Evolutionary conservation across 1,139 yeast genomes (phyloP).

Genomic region (Scheffersomyces insectosa): DNA sequence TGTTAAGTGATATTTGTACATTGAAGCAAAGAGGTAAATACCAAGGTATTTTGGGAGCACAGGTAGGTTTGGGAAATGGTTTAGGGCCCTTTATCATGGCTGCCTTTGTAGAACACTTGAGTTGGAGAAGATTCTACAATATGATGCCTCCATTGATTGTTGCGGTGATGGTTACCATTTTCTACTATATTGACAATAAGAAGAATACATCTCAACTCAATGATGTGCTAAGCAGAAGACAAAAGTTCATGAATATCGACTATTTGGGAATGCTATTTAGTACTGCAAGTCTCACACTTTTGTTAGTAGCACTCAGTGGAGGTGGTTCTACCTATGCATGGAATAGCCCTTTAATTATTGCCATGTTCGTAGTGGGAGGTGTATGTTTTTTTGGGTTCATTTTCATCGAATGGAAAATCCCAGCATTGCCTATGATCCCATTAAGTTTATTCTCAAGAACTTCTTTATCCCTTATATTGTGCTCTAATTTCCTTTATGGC

Average conservation of each 20-base stretch:
- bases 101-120: conserved; percentile 13
- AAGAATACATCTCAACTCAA: conserved; percentile 13
- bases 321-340: conserved; percentile 23
- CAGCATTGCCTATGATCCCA: conserved; percentile 24
- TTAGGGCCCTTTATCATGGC: conserved; percentile 24
- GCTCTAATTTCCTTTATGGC: conserved; percentile 19
- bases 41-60: conserved; percentile 23
- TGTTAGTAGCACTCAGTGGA: conserved; percentile 21
- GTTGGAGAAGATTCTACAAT: conserved; percentile 22
- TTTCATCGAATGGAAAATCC: conserved; percentile 20
- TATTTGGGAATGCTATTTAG: conserved; percentile 20
- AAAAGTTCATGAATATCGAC: conserved; percentile 20
- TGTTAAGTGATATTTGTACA: conserved; percentile 22
- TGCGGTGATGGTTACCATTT: conserved; percentile 13
- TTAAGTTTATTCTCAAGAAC: conserved; percentile 14
- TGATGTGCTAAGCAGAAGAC: conserved; percentile 12
- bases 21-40: conserved; percentile 21
- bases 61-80: conserved; percentile 21
- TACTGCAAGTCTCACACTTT: conserved; percentile 17
- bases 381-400: conserved; percentile 15
- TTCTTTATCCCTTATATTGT: conserved; percentile 14
- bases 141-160: conserved; percentile 19
- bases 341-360: conserved; percentile 19
- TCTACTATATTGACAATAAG: conserved; percentile 12
- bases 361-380: conserved; percentile 20